phyloP scores from a whole-genome alignment of 305 asterid genomes.

The Solanum chacoense region DNA sequence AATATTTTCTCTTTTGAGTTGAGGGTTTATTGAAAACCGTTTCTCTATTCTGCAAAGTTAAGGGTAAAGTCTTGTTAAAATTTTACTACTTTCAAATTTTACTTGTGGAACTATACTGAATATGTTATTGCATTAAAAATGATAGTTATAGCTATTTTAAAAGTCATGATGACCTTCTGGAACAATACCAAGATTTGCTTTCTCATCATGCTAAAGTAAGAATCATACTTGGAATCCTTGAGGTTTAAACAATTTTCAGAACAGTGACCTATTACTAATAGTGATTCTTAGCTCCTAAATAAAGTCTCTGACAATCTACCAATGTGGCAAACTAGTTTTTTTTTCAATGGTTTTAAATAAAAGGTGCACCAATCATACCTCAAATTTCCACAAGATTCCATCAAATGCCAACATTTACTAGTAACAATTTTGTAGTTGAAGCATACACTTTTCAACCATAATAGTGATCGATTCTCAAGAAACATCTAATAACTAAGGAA shows the following conservation, averaged over 20 bases:
- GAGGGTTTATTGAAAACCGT: background rate
- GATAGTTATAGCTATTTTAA: background rate
- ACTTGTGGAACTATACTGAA: accelerated
- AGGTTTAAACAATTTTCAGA: background rate
- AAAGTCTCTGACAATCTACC: conserved; percentile 16
- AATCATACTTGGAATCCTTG: background rate
- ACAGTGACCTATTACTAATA: background rate
- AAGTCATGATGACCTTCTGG: background rate
- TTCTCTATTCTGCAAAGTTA: background rate
- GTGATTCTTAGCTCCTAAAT: conserved; percentile 39
- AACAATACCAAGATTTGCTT: background rate
- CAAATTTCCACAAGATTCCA: conserved; percentile 10
- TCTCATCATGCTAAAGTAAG: background rate
- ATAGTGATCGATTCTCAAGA: background rate
- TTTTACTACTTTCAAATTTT: background rate
- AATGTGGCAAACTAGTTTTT: conserved; percentile 2
- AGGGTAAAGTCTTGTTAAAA: background rate
- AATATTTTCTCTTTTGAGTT: too few relatives aligned
- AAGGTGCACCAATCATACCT: background rate
- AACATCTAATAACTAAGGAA: background rate
- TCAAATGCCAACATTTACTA: background rate
- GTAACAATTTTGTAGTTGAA: background rate
- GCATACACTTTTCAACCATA: background rate
- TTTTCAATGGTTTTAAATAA: background rate
- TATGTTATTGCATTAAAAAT: background rate